Evolutionary conservation across 2,329 filamentous ascomycete species (phyloP), one percentile per base, ranked within the genome.

Genomic region (Sporothrix variecibatus): DNA sequence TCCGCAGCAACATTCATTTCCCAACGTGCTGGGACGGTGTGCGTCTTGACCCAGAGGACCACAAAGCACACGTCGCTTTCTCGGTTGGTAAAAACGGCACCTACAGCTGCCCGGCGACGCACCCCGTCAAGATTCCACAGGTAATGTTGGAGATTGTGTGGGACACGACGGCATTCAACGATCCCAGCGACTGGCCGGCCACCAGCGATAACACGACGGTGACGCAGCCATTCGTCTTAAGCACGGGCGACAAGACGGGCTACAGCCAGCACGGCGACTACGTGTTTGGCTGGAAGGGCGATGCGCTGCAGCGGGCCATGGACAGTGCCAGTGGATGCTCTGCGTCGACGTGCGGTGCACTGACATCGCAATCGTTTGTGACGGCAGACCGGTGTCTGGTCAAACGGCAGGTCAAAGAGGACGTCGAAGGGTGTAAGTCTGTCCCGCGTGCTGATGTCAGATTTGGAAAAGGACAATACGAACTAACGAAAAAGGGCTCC

Each of bases 51-150:
- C 56, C 56, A 3, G 56, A 58, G 1, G 56, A 58, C 56, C 56
- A 31, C 11, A 58, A 58, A 23, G 26, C 56, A 26, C 56, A 58
- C 56, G 56, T 58, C 1, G 56, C 56, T 8, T 58, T 58, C 17
- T 58, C 56, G 9, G 26, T 34, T 9, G 26, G 11, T 17, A 23
- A 15, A 12, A 58, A 58, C 15, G 56, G 56, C 11, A 58, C 56
- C 1, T 31, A 31, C 56, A 9, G 26, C 26, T 58, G 26, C 7
- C 56, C 60, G 1, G 31, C 60, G 5, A 77, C 79, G 83, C 51
- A 81, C 78, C 67, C 84, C 78, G 70, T 72, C 34, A 64, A 64
- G 34, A 72, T 72, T 15, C 70, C 70, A 7, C 70, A 72, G 70
- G 40, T 72, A 11, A 72, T 72, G 70, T 23, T 49, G 6, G n/a